These are phyloP conservation scores for Buxus sempervirens DNA, from an alignment of 164 flowering plant genomes.

Conservation along the genomic window DNA sequence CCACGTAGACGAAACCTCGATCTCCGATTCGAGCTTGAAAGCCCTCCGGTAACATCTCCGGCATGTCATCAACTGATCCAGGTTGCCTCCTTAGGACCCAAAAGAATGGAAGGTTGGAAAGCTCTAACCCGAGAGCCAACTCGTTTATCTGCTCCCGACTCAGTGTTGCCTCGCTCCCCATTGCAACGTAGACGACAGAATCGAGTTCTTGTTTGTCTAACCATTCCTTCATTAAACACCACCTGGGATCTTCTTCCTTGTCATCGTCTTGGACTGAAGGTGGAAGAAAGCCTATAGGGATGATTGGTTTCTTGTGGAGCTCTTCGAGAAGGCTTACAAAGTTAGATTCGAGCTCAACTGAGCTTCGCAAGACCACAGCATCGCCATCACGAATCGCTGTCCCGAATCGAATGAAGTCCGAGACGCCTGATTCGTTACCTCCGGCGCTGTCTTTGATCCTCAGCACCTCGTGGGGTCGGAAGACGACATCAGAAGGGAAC, in stretches of 20 bases:
- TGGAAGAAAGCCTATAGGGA: no score
- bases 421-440: constrained; percentile 23
- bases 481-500: no score
- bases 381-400: constrained; percentile 26
- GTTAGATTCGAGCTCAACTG: constrained; percentile 49
- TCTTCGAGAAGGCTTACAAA: no score
- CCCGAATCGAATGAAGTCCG: constrained; percentile 29
- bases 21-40: no score
- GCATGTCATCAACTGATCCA: constrained; percentile 6
- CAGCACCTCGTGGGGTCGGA: no score
- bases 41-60: constrained; percentile 31
- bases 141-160: no score
- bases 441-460: no score
- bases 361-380: constrained; percentile 38
- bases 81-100: no score
- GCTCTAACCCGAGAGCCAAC: constrained; percentile 55
- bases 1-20: constrained; percentile 33
- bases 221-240: no score
- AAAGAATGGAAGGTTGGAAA: constrained; percentile 47
- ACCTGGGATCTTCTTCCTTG: no score
- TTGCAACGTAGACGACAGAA: constrained; percentile 42
- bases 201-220: no score
- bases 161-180: constrained; percentile 60
- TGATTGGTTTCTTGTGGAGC: no score
- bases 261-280: constrained; percentile 9